Conservation (phyloP, 2,329 filamentous ascomycete species). For the Ilyonectria robusta region DNA sequence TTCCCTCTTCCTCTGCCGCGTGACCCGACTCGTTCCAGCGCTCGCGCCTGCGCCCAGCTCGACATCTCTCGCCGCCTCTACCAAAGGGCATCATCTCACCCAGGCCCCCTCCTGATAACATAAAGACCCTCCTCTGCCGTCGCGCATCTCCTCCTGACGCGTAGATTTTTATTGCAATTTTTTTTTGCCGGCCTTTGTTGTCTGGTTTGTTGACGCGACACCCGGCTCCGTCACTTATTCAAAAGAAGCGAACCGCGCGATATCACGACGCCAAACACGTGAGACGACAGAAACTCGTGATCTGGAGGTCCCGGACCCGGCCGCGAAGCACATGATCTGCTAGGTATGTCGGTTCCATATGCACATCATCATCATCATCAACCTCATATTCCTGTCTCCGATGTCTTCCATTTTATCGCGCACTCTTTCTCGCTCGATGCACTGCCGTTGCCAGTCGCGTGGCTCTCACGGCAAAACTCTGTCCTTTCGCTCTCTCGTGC, state of each 20-base stretch:
- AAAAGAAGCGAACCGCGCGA: constrained; percentile 54
- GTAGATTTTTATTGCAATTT: constrained; percentile 30
- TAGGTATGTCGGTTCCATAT: constrained; percentile 57
- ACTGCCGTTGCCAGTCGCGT: constrained; percentile 17
- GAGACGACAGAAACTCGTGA: constrained; percentile 61
- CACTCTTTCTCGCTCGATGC: background rate
- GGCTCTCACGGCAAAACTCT: constrained; percentile 18
- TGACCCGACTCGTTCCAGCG: constrained; percentile 52
- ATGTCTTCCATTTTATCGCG: constrained; percentile 20
- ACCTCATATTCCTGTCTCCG: constrained; percentile 20
- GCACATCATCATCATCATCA: constrained; percentile 31
- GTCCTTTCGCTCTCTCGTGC: constrained; percentile 9
- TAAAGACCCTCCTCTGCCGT: constrained; percentile 43
- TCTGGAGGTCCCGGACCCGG: constrained; percentile 51
- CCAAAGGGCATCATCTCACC: constrained; percentile 35
- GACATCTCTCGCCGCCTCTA: constrained; percentile 30
- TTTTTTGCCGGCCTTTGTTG: constrained; percentile 25
- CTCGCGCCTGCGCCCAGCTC: constrained; percentile 37
- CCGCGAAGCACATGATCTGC: constrained; percentile 61
- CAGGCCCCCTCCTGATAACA: constrained; percentile 46
- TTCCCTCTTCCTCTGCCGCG: constrained; percentile 56
- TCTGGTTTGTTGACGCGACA: constrained; percentile 35
- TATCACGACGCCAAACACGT: constrained; percentile 65
- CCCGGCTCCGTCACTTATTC: constrained; percentile 49
- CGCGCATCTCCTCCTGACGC: constrained; percentile 32